A percentile compares a stretch with the other conserved stretches of the same genome.
phyloP scores from a whole-genome alignment of 2,329 filamentous ascomycete species.

The Colletotrichum chlorophyti region DNA sequence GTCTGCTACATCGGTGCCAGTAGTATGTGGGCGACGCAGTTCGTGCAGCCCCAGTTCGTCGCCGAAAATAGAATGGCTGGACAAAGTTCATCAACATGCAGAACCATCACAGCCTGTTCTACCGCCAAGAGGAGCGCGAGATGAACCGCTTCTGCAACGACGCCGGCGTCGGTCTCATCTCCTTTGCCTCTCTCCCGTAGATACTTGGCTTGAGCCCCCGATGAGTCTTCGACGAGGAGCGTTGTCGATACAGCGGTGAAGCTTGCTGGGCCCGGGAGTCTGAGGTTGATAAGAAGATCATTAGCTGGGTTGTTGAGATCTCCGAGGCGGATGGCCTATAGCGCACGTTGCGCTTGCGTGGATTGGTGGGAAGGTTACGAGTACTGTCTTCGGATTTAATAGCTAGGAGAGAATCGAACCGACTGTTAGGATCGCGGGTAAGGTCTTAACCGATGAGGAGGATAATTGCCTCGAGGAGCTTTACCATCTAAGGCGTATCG shows the following conservation, averaged over 20 bases:
- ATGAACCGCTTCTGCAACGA: conserved; percentile 49
- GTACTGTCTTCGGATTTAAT: conserved; percentile 67
- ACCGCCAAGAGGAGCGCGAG: conserved; percentile 63
- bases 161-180: conserved; percentile 49
- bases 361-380: conserved; percentile 59
- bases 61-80: conserved; percentile 60
- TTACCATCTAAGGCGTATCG: conserved; percentile 59
- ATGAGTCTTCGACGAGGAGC: conserved; percentile 30
- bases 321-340: conserved; percentile 65
- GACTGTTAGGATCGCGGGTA: conserved; percentile 53
- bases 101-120: conserved; percentile 59
- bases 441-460: conserved; percentile 63
- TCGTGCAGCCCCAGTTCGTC: conserved; percentile 54
- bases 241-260: conserved; percentile 37
- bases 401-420: conserved; percentile 65
- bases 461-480: conserved; percentile 66
- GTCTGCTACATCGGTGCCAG: conserved; percentile 60
- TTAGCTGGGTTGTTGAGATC: conserved; percentile 55
- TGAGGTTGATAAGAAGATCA: conserved; percentile 39
- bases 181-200: conserved; percentile 33
- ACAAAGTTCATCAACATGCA: conserved; percentile 64
- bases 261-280: conserved; percentile 35
- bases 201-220: conserved; percentile 35
- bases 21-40: conserved; percentile 55
- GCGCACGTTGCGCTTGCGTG: conserved; percentile 70